Evolutionary conservation across 345 rosid genomes (phyloP).

Genomic region (Dimocarpus longan): DNA sequence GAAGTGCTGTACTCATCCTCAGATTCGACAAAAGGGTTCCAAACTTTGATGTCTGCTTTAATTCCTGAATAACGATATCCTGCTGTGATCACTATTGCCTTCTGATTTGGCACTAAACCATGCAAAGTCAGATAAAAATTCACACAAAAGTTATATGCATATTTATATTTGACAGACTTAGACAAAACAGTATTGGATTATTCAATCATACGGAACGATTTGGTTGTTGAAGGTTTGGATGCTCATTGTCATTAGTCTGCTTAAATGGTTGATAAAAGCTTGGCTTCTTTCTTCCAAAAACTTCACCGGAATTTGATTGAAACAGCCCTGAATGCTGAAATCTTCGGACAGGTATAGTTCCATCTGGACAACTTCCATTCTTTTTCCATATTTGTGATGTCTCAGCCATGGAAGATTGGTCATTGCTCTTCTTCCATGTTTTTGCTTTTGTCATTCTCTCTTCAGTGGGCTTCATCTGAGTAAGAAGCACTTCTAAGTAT

Average conservation of each 20-base stretch:
- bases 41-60: conserved; percentile 55
- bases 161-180: not conserved
- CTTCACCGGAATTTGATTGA: conserved; percentile 15
- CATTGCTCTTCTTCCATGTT: not conserved
- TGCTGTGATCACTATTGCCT: conserved; percentile 44
- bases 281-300: conserved; percentile 29
- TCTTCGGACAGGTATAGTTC: conserved; percentile 52
- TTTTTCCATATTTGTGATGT: conserved; percentile 48
- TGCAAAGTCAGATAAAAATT: not conserved
- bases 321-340: not conserved
- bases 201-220: conserved; percentile 47
- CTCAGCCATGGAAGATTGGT: conserved; percentile 1
- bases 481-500: not conserved
- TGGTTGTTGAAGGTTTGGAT: conserved; percentile 25
- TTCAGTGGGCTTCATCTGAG: conserved; percentile 39
- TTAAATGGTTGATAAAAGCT: not conserved
- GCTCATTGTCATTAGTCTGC: conserved; percentile 8
- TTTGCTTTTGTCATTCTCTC: not conserved
- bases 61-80: conserved; percentile 51
- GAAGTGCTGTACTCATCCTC: conserved; percentile 56
- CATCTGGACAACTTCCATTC: conserved; percentile 52
- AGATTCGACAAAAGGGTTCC: conserved; percentile 50
- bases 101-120: conserved; percentile 26
- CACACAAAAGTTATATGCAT: not conserved
- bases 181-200: not conserved